Evolutionary conservation across 1,139 yeast species (phyloP).

Genomic region (Blastobotrys ciferrii): DNA sequence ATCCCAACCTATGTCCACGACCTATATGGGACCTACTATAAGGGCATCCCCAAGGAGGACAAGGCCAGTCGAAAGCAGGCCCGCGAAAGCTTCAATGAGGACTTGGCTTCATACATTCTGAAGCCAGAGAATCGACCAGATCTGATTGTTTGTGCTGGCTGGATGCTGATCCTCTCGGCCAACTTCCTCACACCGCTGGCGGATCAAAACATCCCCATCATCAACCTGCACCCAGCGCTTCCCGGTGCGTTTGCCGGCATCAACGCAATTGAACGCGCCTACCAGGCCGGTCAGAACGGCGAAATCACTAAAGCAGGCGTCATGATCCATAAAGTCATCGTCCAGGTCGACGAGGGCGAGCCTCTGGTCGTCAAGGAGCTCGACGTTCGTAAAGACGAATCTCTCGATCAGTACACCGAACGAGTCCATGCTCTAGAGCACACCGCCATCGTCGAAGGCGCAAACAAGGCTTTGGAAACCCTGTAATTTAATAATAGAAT

Average conservation of each 20-base stretch:
- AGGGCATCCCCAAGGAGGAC: conserved; percentile 65
- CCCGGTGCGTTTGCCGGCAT: conserved; percentile 98
- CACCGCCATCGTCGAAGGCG: conserved; percentile 88
- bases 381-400: conserved; percentile 65
- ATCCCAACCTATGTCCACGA: conserved; percentile 72
- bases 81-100: conserved; percentile 70
- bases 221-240: conserved; percentile 92
- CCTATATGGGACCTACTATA: conserved; percentile 65
- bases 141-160: conserved; percentile 94
- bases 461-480: conserved; percentile 56
- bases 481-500: conserved; percentile 27
- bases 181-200: conserved; percentile 67
- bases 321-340: conserved; percentile 93
- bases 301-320: conserved; percentile 80
- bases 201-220: conserved; percentile 64
- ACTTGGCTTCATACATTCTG: conserved; percentile 68
- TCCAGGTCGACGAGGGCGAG: conserved; percentile 90
- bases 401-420: conserved; percentile 72
- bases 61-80: conserved; percentile 55
- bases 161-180: conserved; percentile 91
- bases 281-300: conserved; percentile 90
- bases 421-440: conserved; percentile 89
- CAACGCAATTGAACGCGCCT: conserved; percentile 93
- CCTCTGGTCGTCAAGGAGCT: conserved; percentile 82
- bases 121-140: conserved; percentile 53